Conservation (phyloP, 2,329 filamentous ascomycete species). For the Arthrobotrys sinensis region DNA sequence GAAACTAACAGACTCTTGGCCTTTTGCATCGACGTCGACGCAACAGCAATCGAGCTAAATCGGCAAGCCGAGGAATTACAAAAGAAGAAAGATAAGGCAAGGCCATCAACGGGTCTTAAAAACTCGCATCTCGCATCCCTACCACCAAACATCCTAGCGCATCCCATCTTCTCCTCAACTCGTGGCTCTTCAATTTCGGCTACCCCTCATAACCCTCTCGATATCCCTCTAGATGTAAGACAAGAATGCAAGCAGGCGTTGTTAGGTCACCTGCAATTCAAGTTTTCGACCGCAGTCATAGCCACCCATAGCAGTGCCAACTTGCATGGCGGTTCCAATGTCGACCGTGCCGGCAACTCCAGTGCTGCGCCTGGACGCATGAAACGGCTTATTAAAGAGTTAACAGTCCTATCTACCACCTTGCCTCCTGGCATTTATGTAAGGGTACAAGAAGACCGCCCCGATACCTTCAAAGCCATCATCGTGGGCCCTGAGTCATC, state of each 20-base stretch:
- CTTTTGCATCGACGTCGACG: constrained; percentile 60
- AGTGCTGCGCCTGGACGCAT: constrained; percentile 57
- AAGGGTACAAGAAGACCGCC: constrained; percentile 69
- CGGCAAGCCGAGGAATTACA: constrained; percentile 6
- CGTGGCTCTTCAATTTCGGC: neutral
- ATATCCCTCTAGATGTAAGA: constrained; percentile 35
- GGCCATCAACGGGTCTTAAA: neutral
- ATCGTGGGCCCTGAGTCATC: constrained; percentile 71
- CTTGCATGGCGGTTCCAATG: constrained; percentile 19
- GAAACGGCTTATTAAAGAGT: constrained; percentile 68
- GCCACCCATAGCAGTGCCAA: constrained; percentile 53
- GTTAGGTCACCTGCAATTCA: constrained; percentile 52
- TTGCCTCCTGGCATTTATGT: constrained; percentile 73
- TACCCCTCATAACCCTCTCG: constrained; percentile 7
- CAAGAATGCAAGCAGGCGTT: constrained; percentile 46
- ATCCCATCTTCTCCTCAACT: constrained; percentile 26
- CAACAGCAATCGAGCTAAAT: constrained; percentile 40
- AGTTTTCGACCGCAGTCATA: constrained; percentile 55
- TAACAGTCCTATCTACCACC: constrained; percentile 69
- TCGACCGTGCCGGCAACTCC: neutral
- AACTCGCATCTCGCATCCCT: constrained; percentile 34
- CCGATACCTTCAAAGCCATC: constrained; percentile 71
- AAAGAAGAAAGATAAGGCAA: constrained; percentile 35
- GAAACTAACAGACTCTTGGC: constrained; percentile 57
- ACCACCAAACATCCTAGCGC: constrained; percentile 18